Percentiles rank a stretch among this genome's conserved stretches.
phyloP scores from a whole-genome alignment of 352 stramenopile genomes.

The Globisporangium rhizosaccharum region DNA sequence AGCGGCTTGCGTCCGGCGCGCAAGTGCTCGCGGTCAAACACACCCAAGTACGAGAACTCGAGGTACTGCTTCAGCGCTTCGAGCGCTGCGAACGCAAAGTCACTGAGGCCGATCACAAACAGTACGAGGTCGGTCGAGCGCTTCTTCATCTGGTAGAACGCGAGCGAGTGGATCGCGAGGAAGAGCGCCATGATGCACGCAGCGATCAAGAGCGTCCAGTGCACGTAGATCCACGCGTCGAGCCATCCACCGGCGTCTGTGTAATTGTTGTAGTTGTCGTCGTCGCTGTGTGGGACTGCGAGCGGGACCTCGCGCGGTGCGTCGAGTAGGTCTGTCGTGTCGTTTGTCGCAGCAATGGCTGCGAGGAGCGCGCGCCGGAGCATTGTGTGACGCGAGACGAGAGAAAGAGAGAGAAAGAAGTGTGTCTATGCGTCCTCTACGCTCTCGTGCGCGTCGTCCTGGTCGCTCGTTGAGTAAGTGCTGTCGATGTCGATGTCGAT shows the following conservation, averaged over 20 bases:
- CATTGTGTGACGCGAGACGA: neutral
- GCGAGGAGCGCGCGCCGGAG: conserved; percentile 10
- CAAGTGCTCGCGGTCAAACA: conserved; percentile 18
- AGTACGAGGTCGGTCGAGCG: conserved; percentile 65
- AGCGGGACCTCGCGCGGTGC: too few species aligned
- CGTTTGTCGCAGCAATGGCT: neutral
- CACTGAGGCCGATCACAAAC: conserved; percentile 54
- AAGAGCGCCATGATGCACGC: conserved; percentile 39
- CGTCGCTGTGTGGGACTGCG: neutral
- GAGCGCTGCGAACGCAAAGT: conserved; percentile 42
- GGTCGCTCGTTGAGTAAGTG: too few species aligned
- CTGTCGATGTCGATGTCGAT: too few species aligned
- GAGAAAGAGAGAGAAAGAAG: too few species aligned
- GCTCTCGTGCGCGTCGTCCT: too few species aligned
- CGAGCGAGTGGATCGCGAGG: conserved; percentile 52
- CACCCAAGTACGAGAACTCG: conserved; percentile 37
- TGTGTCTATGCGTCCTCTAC: too few species aligned
- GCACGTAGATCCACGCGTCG: conserved; percentile 33
- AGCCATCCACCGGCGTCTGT: conserved; percentile 22
- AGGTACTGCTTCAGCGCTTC: conserved; percentile 45
- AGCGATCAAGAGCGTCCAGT: conserved; percentile 41
- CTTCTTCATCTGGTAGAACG: conserved; percentile 57
- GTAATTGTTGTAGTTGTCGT: neutral
- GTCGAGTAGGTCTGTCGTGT: neutral
- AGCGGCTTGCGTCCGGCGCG: conserved; percentile 4